Evolutionary conservation across 2,329 filamentous ascomycete genomes (phyloP).

Genomic region (Sporothrix pseudoabietina): DNA sequence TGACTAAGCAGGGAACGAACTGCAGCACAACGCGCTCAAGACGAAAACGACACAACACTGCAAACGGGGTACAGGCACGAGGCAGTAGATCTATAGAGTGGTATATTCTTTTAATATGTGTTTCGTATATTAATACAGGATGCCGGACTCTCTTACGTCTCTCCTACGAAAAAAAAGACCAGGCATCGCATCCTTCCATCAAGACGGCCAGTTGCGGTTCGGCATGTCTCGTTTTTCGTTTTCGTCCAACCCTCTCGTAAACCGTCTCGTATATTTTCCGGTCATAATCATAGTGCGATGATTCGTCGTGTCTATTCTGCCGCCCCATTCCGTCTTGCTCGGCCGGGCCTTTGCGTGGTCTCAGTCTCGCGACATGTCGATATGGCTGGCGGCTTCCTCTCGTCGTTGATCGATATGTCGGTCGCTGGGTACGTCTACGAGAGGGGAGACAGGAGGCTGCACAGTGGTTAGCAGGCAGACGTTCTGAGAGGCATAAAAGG

Average conservation of each 20-base stretch:
- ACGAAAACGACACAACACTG: neutral
- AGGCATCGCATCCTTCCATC: neutral
- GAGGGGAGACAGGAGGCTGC: constrained; percentile 65
- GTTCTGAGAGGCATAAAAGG: neutral
- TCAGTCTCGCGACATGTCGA: constrained; percentile 5
- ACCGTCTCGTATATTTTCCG: no score
- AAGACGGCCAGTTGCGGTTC: neutral
- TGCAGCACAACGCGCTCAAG: neutral
- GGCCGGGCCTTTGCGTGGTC: neutral
- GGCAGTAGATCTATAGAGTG: constrained; percentile 27
- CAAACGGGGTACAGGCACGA: neutral
- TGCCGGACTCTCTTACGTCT: constrained; percentile 29
- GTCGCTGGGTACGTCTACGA: constrained; percentile 48
- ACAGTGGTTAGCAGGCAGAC: neutral
- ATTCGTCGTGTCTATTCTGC: neutral
- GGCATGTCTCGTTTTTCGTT: neutral
- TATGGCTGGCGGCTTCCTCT: neutral
- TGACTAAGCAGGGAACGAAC: neutral
- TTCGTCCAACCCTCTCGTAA: neutral
- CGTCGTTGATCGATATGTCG: neutral
- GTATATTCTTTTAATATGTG: constrained; percentile 30
- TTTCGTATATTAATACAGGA: constrained; percentile 30
- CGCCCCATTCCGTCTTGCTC: neutral
- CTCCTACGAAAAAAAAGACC: neutral
- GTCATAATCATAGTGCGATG: neutral